Evolutionary conservation across 2,329 filamentous ascomycete genomes (phyloP), one percentile per base, ranked within the genome.

Genomic region (Colletotrichum liriopes): DNA sequence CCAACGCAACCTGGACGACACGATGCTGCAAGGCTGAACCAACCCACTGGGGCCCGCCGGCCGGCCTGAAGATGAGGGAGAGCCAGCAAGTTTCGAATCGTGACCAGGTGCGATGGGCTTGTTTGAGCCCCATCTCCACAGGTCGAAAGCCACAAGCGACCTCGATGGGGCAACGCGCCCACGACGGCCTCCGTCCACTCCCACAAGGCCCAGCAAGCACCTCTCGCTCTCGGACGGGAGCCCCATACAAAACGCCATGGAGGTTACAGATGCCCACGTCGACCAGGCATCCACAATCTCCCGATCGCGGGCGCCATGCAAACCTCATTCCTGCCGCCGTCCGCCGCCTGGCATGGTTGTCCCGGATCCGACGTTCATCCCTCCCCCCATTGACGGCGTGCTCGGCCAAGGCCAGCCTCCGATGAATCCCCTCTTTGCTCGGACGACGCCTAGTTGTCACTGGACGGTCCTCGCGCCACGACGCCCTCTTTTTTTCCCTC

Each of bases 211-310:
- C 23, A 26, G 45, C 23, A 55, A 41, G 2, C 23, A 54, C 41
- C 39, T 26, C 35, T 60, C 16, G 59, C 54, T 72, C 60, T 60
- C 65, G 23, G 59, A 54, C 59, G 52, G 67, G n/a, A 41, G 56
- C 29, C n/a, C 63, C 62, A 8, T 41, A 59, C 18, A 26, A 63
- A 59, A 72, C 65, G 69, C 69, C 69, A 72, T 54, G 45, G 52
- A 43, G 59, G 66, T 65, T 68, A 49, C 29, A 45, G 55, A 41
- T 26, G 1, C 11, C n/a, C 56, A 26, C n/a, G 37, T 43, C 61
- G n/a, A 23, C 54, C 43, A 64, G 65, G 49, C 68, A 67, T 43
- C 55, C 63, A 35, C 54, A 23, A 70, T 29, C 47, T 52, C 26
- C 26, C 18, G 55, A 29, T 37, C 32, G 49, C 41, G 68, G 69